These are phyloP conservation scores for Neurospora tetrasperma DNA, from an alignment of 495 filamentous ascomycete genomes.

Conservation along the genomic window DNA sequence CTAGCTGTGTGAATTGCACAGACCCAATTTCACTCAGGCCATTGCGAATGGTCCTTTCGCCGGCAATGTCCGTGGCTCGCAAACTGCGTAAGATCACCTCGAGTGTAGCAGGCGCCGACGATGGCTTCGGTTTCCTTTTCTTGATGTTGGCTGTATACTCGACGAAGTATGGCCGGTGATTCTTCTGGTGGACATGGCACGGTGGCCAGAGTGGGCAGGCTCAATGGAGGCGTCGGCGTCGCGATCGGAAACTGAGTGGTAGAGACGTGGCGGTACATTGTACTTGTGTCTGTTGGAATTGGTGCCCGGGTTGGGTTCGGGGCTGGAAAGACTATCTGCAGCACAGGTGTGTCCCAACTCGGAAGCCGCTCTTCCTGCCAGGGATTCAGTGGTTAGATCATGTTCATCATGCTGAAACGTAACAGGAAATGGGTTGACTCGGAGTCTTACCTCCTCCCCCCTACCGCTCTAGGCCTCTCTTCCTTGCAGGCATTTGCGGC, in stretches of 20 bases:
- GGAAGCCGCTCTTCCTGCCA: background rate
- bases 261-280: constrained; percentile 73
- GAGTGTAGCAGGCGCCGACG: constrained; percentile 50
- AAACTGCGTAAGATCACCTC: constrained; percentile 53
- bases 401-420: constrained; percentile 4
- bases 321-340: constrained; percentile 42
- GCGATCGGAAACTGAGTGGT: constrained; percentile 71
- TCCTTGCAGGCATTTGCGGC: no score
- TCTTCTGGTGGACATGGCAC: background rate
- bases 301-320: constrained; percentile 57
- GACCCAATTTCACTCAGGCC: constrained; percentile 51
- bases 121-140: constrained; percentile 52
- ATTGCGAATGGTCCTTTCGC: constrained; percentile 54
- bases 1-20: constrained; percentile 50
- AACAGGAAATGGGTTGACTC: no score
- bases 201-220: constrained; percentile 33
- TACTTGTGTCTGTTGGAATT: constrained; percentile 62
- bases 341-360: constrained; percentile 18
- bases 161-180: constrained; percentile 38
- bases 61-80: constrained; percentile 46
- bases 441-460: no score
- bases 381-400: background rate
- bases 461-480: no score
- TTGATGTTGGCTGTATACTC: constrained; percentile 46
- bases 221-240: constrained; percentile 44